Percentiles rank a stretch among this genome's conserved stretches.
These are phyloP conservation scores for Pyrenophora teres DNA, from an alignment of 2,329 filamentous ascomycete genomes.

Conservation along the genomic window DNA sequence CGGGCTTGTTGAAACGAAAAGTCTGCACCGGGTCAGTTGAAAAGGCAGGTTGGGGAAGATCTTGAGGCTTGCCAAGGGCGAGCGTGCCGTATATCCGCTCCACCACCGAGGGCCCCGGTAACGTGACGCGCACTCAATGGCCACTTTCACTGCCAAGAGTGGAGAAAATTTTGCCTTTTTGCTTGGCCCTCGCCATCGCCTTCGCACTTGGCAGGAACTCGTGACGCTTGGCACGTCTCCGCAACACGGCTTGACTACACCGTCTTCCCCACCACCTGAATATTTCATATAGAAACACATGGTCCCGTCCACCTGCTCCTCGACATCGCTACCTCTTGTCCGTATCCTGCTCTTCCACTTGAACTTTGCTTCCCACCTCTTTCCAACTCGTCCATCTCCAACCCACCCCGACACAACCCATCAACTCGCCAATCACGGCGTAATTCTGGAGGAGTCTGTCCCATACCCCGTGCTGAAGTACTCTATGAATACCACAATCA, in stretches of 20 bases:
- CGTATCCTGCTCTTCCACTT: neutral
- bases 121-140: slow-evolving; percentile 7
- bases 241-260: slow-evolving; percentile 2
- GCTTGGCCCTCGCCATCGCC: slow-evolving; percentile 5
- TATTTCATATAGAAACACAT: neutral
- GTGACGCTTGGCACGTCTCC: slow-evolving; percentile 5
- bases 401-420: neutral
- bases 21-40: neutral
- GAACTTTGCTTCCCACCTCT: neutral
- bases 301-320: neutral
- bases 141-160: slow-evolving; percentile 3
- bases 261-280: neutral
- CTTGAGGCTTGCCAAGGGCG: slow-evolving; percentile 3
- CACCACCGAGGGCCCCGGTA: neutral
- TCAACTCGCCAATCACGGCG: slow-evolving; percentile 32
- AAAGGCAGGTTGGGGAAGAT: slow-evolving; percentile 5
- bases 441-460: slow-evolving; percentile 35
- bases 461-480: slow-evolving; percentile 36
- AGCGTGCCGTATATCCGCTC: slow-evolving; percentile 8
- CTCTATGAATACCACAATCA: slow-evolving; percentile 27
- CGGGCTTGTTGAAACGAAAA: neutral
- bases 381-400: neutral
- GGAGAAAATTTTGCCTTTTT: slow-evolving; percentile 1
- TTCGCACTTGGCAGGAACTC: slow-evolving; percentile 3
- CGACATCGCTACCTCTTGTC: neutral